phyloP scores from a whole-genome alignment of 306 rosid species.

The Lagenaria siceraria region DNA sequence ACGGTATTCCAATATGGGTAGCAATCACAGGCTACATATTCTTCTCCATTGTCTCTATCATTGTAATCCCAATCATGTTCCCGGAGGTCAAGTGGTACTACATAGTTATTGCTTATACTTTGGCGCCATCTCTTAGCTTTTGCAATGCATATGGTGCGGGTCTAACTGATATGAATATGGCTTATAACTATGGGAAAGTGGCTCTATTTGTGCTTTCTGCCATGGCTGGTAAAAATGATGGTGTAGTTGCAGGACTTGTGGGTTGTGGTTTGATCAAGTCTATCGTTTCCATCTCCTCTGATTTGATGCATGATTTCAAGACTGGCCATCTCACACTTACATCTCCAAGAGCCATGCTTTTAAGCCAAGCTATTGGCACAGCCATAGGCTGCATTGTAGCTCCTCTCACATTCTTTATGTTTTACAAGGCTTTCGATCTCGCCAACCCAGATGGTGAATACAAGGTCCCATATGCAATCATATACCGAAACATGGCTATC shows the following conservation, averaged over 20 bases:
- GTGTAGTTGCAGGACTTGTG: conserved; percentile 84
- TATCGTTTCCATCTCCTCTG: conserved; percentile 85
- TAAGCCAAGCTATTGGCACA: conserved; percentile 91
- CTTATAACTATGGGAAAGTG: conserved; percentile 91
- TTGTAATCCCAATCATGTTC: conserved; percentile 85
- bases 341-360: conserved; percentile 86
- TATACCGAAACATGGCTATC: conserved; percentile 95
- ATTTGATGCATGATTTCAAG: conserved; percentile 93
- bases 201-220: conserved; percentile 91
- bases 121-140: conserved; percentile 90
- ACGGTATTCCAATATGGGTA: conserved; percentile 73
- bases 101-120: conserved; percentile 58
- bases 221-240: conserved; percentile 51
- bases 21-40: conserved; percentile 53
- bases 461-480: conserved; percentile 93
- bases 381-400: conserved; percentile 86
- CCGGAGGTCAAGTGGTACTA: conserved; percentile 86
- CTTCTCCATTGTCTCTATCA: conserved; percentile 54
- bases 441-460: conserved; percentile 78
- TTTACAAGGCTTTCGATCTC: conserved; percentile 84
- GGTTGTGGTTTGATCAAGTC: conserved; percentile 95
- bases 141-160: conserved; percentile 99
- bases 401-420: conserved; percentile 76
- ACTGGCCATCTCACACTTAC: conserved; percentile 90
- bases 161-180: conserved; percentile 95